A percentile compares a stretch with the other conserved stretches of the same genome.
phyloP scores from a whole-genome alignment of 306 rosid genomes.

The Glycine soja region DNA sequence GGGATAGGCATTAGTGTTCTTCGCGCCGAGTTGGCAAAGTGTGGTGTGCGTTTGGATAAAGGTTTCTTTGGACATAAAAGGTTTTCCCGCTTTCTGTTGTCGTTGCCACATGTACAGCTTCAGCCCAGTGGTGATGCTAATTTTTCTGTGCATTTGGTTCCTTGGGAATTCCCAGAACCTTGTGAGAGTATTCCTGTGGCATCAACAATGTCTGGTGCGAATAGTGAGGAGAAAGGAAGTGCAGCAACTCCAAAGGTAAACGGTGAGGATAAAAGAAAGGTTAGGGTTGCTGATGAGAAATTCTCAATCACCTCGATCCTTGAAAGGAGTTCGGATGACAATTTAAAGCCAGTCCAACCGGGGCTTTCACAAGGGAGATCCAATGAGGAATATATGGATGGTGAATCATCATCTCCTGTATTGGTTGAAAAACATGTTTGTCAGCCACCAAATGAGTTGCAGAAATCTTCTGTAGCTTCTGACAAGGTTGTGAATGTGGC shows the following conservation, averaged over 20 bases:
- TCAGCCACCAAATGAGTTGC: slow-evolving; percentile 28
- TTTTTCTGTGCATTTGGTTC: slow-evolving; percentile 12
- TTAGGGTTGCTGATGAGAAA: slow-evolving; percentile 36
- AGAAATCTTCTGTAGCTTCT: slow-evolving; percentile 16
- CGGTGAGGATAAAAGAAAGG: slow-evolving; percentile 38
- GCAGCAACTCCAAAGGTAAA: slow-evolving; percentile 40
- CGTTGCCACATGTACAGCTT: slow-evolving; percentile 61
- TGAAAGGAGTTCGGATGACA: slow-evolving; percentile 33
- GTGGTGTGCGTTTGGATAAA: slow-evolving; percentile 49
- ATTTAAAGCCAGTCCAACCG: slow-evolving; percentile 45
- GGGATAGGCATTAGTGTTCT: slow-evolving; percentile 60
- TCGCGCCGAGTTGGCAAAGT: slow-evolving; percentile 53
- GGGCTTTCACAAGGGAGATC: slow-evolving; percentile 37
- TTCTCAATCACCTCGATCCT: slow-evolving; percentile 28
- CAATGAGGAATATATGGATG: slow-evolving; percentile 32
- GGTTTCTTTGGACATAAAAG: slow-evolving; percentile 62
- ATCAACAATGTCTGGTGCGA: slow-evolving; percentile 26
- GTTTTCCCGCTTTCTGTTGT: slow-evolving; percentile 61
- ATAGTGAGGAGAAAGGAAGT: slow-evolving; percentile 39
- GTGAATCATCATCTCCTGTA: slow-evolving; percentile 39
- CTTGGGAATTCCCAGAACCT: slow-evolving; percentile 42
- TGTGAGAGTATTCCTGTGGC: slow-evolving; percentile 37
- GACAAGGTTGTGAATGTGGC: slow-evolving; percentile 43
- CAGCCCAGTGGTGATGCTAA: slow-evolving; percentile 37
- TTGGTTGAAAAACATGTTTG: slow-evolving; percentile 23